Conservation (phyloP, 2,329 filamentous ascomycete species). For the Zymoseptoria pseudotritici region DNA sequence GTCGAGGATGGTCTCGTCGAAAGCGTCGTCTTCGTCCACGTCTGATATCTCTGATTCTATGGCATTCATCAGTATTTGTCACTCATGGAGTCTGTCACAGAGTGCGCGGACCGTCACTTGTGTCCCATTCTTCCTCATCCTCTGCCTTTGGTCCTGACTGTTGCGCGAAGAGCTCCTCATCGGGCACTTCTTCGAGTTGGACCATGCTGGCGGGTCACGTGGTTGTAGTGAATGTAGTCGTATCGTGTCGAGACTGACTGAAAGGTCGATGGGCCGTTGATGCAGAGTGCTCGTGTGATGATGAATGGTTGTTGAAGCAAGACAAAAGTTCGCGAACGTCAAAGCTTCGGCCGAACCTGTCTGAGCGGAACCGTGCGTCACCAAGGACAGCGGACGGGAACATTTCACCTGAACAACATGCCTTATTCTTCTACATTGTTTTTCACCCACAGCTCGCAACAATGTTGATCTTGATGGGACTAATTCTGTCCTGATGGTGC, state of each 20-base stretch:
- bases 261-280: background rate
- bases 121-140: slow-evolving; percentile 78
- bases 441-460: background rate
- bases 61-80: background rate
- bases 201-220: slow-evolving; percentile 61
- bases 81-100: background rate
- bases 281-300: background rate
- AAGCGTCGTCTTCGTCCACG: slow-evolving; percentile 57
- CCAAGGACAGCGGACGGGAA: no score
- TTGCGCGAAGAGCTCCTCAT: slow-evolving; percentile 80
- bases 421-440: background rate
- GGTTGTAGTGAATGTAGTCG: background rate
- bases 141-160: slow-evolving; percentile 53
- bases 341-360: background rate
- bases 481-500: background rate
- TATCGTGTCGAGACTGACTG: background rate
- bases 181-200: slow-evolving; percentile 91
- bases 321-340: background rate
- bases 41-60: slow-evolving; percentile 69
- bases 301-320: background rate
- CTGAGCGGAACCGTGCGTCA: background rate
- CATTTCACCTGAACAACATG: no score
- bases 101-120: slow-evolving; percentile 68
- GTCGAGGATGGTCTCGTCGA: slow-evolving; percentile 38
- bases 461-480: no score